Evolutionary conservation across 2,329 filamentous ascomycete species (phyloP).

Genomic region (Spiromastix sp.): DNA sequence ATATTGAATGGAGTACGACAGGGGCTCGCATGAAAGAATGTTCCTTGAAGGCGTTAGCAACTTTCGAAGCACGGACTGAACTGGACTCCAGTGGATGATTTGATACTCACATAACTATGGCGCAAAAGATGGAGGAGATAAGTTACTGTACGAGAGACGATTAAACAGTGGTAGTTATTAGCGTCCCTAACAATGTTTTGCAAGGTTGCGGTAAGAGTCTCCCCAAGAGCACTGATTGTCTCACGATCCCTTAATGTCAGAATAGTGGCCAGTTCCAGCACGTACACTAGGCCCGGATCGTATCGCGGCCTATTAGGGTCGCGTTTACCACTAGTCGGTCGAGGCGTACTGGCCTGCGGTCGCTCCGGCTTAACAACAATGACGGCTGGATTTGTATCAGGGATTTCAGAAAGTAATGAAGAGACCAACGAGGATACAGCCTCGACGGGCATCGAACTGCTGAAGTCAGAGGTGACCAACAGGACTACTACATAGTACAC

Average conservation of each 20-base stretch:
- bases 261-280: slow-evolving; percentile 83
- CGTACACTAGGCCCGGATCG: slow-evolving; percentile 76
- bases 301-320: slow-evolving; percentile 55
- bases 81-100: slow-evolving; percentile 3
- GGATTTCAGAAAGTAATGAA: slow-evolving; percentile 70
- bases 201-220: slow-evolving; percentile 68
- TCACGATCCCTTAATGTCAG: slow-evolving; percentile 66
- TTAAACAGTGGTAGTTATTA: slow-evolving; percentile 67
- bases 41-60: slow-evolving; percentile 45
- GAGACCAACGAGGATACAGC: slow-evolving; percentile 55
- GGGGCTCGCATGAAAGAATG: slow-evolving; percentile 86
- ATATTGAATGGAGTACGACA: slow-evolving; percentile 82
- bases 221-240: slow-evolving; percentile 63
- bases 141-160: slow-evolving; percentile 72
- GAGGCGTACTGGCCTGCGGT: slow-evolving; percentile 48
- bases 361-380: slow-evolving; percentile 86
- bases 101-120: slow-evolving; percentile 64
- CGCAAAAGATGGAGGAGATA: slow-evolving; percentile 76
- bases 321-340: slow-evolving; percentile 49
- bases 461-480: slow-evolving; percentile 10
- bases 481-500: neutral
- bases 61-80: neutral
- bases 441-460: slow-evolving; percentile 50
- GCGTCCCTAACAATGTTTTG: slow-evolving; percentile 73
- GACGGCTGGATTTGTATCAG: slow-evolving; percentile 69